A percentile compares a stretch with the other conserved stretches of the same genome.
These are phyloP conservation scores for Fusarium armeniacum DNA, from an alignment of 2,329 filamentous ascomycete species.

Conservation along the genomic window DNA sequence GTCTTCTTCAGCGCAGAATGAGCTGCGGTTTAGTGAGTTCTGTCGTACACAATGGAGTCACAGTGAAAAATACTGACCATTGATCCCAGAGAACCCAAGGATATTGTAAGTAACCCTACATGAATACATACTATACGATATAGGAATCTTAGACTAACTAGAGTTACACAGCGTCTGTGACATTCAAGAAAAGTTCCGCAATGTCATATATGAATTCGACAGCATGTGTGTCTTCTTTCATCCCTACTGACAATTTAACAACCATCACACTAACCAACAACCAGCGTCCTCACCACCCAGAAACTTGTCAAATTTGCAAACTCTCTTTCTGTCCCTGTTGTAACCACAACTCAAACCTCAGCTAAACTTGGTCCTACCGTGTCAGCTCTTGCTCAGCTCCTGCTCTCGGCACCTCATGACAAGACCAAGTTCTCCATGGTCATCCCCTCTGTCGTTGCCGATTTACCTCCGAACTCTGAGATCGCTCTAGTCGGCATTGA, in stretches of 20 bases:
- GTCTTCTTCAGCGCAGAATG: conserved; percentile 30
- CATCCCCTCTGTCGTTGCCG: conserved; percentile 72
- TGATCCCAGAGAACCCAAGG: conserved; percentile 60
- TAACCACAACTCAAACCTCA: conserved; percentile 87
- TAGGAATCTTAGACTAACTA: background rate
- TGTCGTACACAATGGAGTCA: background rate
- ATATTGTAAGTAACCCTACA: conserved; percentile 55
- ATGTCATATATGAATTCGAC: conserved; percentile 85
- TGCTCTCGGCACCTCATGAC: conserved; percentile 74
- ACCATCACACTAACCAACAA: background rate
- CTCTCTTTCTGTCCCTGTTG: conserved; percentile 80
- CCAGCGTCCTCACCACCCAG: conserved; percentile 73
- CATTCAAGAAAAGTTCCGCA: conserved; percentile 92
- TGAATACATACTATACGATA: conserved; percentile 60
- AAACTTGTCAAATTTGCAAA: conserved; percentile 77
- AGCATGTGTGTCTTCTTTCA: conserved; percentile 72
- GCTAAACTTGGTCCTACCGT: conserved; percentile 85
- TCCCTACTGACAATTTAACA: conserved; percentile 6
- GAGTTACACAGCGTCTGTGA: conserved; percentile 80
- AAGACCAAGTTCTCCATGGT: conserved; percentile 95
- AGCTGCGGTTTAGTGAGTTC: conserved; percentile 56
- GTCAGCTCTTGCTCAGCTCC: conserved; percentile 72
- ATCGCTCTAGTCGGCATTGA: conserved; percentile 92
- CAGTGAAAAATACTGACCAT: conserved; percentile 23
- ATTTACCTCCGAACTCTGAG: conserved; percentile 60